Evolutionary conservation across 176 grass and related monocot species (phyloP), one percentile per base, ranked within the genome.

Genomic region (Alopecurus myosuroides): DNA sequence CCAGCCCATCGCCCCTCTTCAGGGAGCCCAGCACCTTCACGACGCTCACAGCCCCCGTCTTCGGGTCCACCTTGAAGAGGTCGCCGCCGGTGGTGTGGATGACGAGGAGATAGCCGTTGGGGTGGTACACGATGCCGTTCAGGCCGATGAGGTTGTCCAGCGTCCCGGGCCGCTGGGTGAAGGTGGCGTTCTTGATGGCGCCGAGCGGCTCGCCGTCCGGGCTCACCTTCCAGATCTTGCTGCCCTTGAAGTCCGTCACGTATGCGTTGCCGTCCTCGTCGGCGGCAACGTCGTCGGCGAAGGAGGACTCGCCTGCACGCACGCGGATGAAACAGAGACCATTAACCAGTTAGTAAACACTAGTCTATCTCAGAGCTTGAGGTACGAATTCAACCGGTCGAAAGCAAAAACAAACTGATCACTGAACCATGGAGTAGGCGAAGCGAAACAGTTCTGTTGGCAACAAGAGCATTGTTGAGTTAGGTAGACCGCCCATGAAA

Each of bases 171-270:
- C 84, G 91, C 63, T 92, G 91, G 40, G 68, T 14, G 82, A 98
- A 95, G 67, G 69, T 74, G 55, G 89, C 26, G 80, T 83, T 94
- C 88, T 63, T 94, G 78, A 98, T 94, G 79, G 77, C 56, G 2
- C 86, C 78, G 29, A 98, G 86, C 77, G 80, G 51, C 81, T 81
- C 81, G 76, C 97, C 97, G 31, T 90, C 85, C 9, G 83, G 87
- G 34, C 93, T 77, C 23, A 95, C 80, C 81, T 95, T 98, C 97
- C 97, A 98, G 49, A 98, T 95, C 87, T 94, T 98, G 83, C 76
- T 91, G 17, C 83, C 84, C 75, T 34, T 86, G 50, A 70, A 23
- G 64, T 98, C 97, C 0, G 93, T 95, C 76, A 98, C 86, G 78
- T 98, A 98, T 10, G 91, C 83, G 78, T 92, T 98, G 41, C 97